Conservation (phyloP, 2,329 filamentous ascomycete species). For the Apiospora sp. region DNA sequence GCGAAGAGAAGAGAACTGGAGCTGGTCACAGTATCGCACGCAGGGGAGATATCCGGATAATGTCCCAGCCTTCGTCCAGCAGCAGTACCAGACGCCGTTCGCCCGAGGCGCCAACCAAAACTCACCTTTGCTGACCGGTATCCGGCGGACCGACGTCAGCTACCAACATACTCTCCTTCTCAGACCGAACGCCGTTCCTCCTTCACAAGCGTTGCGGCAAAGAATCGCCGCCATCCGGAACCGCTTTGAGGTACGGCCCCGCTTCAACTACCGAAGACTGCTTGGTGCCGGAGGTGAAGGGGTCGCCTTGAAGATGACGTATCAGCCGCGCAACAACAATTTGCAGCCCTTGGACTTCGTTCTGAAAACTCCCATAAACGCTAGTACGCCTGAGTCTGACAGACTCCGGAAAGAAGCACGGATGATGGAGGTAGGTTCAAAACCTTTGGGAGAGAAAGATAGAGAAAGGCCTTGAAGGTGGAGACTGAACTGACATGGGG, state of each 20-base stretch:
- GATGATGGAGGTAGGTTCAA: background rate
- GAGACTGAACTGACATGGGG: no score
- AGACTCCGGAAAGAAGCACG: background rate
- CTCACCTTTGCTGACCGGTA: no score
- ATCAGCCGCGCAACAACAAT: background rate
- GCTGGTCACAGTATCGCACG: background rate
- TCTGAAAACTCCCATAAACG: background rate
- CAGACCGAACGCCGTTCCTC: no score
- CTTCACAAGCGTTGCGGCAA: no score
- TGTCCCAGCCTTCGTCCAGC: background rate
- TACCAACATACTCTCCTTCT: no score
- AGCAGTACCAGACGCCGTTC: background rate
- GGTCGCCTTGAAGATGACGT: background rate
- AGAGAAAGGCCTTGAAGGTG: no score
- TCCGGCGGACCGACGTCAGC: no score
- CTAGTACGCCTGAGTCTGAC: no score
- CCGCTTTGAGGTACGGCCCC: background rate
- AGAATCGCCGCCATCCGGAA: no score
- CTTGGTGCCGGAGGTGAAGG: background rate
- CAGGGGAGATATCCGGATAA: background rate
- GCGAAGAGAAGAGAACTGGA: no score
- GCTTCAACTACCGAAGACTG: background rate
- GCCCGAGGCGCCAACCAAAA: no score
- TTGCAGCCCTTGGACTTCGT: background rate
- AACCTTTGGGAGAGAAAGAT: background rate